A percentile compares a stretch with the other conserved stretches of the same genome.
These are phyloP conservation scores for Talaromyces verruculosus DNA, from an alignment of 2,329 filamentous ascomycete genomes.

Conservation along the genomic window DNA sequence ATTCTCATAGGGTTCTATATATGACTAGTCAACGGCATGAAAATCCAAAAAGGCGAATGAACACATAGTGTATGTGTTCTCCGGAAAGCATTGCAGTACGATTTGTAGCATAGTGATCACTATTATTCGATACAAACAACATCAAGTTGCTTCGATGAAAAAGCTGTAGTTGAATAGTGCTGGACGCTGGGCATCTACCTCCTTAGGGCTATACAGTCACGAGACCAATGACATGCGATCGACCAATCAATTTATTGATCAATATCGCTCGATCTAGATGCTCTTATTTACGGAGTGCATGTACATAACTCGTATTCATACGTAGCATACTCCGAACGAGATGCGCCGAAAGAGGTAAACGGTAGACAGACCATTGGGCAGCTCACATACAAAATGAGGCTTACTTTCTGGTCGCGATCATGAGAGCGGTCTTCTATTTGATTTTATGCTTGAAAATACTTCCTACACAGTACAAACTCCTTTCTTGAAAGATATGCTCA, in stretches of 20 bases:
- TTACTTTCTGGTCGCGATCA: neutral
- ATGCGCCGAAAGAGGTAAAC: neutral
- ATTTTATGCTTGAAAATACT: neutral
- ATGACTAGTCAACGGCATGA: conserved; percentile 1
- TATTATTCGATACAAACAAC: neutral
- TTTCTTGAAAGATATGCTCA: neutral
- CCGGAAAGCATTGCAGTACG: neutral
- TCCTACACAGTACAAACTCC: neutral
- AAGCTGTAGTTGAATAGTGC: neutral
- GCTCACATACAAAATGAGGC: neutral
- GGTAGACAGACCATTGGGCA: neutral
- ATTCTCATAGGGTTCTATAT: neutral
- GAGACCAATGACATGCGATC: neutral
- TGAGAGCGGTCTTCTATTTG: neutral
- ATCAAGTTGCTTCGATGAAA: neutral
- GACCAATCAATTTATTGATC: neutral
- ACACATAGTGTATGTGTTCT: neutral
- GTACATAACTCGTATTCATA: neutral
- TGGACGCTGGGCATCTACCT: neutral
- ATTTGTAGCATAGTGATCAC: neutral
- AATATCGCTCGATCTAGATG: neutral
- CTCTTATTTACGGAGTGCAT: conserved; percentile 1
- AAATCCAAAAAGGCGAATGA: conserved; percentile 2
- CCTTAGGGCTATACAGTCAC: conserved; percentile 10
- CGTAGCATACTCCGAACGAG: neutral